phyloP scores from a whole-genome alignment of 768 basidiomycete genomes.

The Hebeloma cylindrosporum region DNA sequence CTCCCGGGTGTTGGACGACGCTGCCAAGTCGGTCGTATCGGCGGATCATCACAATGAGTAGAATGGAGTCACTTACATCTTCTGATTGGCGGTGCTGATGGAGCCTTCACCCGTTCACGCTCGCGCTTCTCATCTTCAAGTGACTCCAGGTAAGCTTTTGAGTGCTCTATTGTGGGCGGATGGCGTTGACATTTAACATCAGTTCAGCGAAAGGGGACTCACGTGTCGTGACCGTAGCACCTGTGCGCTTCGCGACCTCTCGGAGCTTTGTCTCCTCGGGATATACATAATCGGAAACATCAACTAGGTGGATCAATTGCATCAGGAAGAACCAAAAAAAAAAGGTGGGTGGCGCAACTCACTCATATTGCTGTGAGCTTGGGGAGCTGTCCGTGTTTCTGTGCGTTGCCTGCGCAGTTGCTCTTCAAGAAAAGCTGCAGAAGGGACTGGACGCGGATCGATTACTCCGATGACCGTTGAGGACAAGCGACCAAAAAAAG shows the following conservation, averaged over 20 bases:
- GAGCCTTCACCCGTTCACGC: background rate
- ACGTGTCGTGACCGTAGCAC: conserved; percentile 9
- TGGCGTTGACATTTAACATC: conserved; percentile 4
- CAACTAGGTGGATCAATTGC: background rate
- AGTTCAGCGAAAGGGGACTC: conserved; percentile 8
- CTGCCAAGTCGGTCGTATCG: too few species aligned
- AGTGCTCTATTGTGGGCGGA: conserved; percentile 14
- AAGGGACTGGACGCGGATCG: conserved; percentile 20
- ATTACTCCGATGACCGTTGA: conserved; percentile 9
- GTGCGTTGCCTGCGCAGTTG: conserved; percentile 13
- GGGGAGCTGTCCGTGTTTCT: background rate
- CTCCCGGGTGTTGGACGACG: conserved; percentile 2
- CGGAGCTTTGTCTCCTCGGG: conserved; percentile 14
- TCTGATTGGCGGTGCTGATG: conserved; percentile 9
- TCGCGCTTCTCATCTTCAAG: conserved; percentile 15
- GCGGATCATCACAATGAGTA: too few species aligned
- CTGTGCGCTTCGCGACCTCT: conserved; percentile 7
- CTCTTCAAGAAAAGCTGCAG: conserved; percentile 26
- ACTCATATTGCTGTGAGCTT: conserved; percentile 5
- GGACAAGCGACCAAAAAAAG: conserved; percentile 9
- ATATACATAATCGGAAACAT: conserved; percentile 10
- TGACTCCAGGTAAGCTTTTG: conserved; percentile 22
- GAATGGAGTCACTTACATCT: conserved; percentile 13
- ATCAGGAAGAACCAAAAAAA: background rate
- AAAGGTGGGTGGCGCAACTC: conserved; percentile 7